These are phyloP conservation scores for Penicillium subrubescens DNA, from an alignment of 495 filamentous ascomycete species.

Conservation along the genomic window DNA sequence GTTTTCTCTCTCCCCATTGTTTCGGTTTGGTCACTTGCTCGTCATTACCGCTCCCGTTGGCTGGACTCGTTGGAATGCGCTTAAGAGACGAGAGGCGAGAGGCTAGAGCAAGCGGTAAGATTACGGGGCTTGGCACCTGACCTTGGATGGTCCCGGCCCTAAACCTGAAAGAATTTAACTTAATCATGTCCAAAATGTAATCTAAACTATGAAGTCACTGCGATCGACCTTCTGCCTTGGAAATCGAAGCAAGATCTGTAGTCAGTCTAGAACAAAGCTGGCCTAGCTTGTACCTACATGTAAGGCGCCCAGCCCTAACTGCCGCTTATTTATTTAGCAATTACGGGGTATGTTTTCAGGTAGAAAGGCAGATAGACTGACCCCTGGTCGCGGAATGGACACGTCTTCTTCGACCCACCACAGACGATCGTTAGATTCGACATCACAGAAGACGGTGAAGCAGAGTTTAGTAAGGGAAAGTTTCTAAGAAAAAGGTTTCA, in stretches of 20 bases:
- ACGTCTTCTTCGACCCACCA: constrained; percentile 27
- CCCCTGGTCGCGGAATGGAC: constrained; percentile 21
- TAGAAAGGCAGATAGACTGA: constrained; percentile 1
- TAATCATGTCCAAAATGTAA: neutral
- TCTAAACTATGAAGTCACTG: constrained; percentile 1
- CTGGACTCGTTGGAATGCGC: constrained; percentile 33
- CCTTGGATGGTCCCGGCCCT: neutral
- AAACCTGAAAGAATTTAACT: neutral
- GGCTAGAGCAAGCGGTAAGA: constrained; percentile 23
- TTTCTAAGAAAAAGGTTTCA: neutral
- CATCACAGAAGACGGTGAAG: constrained; percentile 16
- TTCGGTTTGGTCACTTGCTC: neutral
- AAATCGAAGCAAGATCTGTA: neutral
- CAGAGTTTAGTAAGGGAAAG: neutral
- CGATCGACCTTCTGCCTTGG: neutral
- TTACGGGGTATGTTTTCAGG: neutral
- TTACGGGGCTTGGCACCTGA: constrained; percentile 23
- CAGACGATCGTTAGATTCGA: constrained; percentile 12
- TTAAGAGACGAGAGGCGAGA: constrained; percentile 8
- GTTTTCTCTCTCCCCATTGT: constrained; percentile 7
- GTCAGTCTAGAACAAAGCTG: neutral
- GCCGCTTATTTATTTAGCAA: neutral
- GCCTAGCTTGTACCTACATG: constrained; percentile 5
- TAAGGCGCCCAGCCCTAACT: neutral
- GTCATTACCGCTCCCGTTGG: constrained; percentile 16